Base-by-base conservation (phyloP, 169 alveolate genomes). In the Blepharisma undulans region DNA sequence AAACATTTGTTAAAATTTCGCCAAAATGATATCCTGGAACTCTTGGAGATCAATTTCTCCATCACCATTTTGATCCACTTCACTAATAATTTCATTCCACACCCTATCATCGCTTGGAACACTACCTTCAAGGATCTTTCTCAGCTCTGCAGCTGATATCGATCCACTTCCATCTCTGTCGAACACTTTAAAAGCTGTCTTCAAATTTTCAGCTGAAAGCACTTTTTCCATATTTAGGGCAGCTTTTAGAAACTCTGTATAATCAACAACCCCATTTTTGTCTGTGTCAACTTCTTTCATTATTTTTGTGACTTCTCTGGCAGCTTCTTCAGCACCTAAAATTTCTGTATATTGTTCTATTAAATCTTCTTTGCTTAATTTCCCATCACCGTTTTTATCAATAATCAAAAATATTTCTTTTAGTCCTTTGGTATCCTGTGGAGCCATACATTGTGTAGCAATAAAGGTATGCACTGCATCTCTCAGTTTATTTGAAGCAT, bases 221-320 rank as follows among this genome's bases (percentile, higher is more conserved):
- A 95, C 89, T 60, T 87, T 89, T 33, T 89, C 92, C 81, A 87
- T 86, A 71, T 94, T 94, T 76, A 95, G 84, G 61, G 95, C 92
- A 21, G 97, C 98, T 60, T 93, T 93, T 19, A 95, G 82, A 88
- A 94, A 96, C 93, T 96, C 98, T 81, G 93, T 92, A 89, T 96
- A 97, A 87, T 96, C 98, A 30, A 97, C 95, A 33, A 92, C 92
- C 25, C 98, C 98, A 84, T 93, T 94, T 32, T 93, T 93, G 86
- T 96, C 98, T n/a, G 93, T 93, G 93, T 96, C 98, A 27, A 96
- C 94, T 36, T 90, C 90, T n/a, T 86, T 85, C 97, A 97, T 94
- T 12, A 95, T 95, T 76, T 94, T 96, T 72, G 94, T 96, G 21
- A 96, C 97, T 76, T 94, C 97, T 80, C 88, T 92, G 34, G 93